Percentiles rank a stretch among this genome's conserved stretches.
Evolutionary conservation across 495 filamentous ascomycete genomes (phyloP).

Genomic region (Penicillium steckii): DNA sequence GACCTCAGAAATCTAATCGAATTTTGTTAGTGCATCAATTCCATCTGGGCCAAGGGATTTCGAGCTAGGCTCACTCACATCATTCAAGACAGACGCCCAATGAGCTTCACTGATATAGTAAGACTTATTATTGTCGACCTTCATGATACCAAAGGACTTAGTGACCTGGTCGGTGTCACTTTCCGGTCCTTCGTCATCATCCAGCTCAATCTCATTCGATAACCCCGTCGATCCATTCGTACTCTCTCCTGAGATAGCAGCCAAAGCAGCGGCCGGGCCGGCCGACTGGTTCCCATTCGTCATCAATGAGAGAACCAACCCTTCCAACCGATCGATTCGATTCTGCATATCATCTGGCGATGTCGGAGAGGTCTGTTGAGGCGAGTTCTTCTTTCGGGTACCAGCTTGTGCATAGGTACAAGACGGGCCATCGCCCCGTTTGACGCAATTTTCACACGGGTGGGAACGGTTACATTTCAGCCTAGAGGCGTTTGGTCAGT

Average conservation of each 20-base stretch:
- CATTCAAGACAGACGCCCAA: conserved; percentile 84
- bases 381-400: conserved; percentile 71
- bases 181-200: conserved; percentile 59
- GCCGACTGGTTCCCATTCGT: conserved; percentile 74
- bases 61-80: conserved; percentile 49
- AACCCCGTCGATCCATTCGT: conserved; percentile 49
- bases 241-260: conserved; percentile 61
- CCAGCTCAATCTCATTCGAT: conserved; percentile 53
- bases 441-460: conserved; percentile 95
- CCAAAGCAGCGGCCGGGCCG: conserved; percentile 60
- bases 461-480: conserved; percentile 91
- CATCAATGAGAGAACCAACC: conserved; percentile 93
- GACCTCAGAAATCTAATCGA: conserved; percentile 80
- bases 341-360: conserved; percentile 98
- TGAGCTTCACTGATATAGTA: conserved; percentile 86
- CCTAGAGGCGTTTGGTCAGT: conserved; percentile 34
- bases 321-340: conserved; percentile 94
- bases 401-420: conserved; percentile 87
- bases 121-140: conserved; percentile 79
- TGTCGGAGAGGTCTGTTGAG: conserved; percentile 54
- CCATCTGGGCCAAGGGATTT: neutral
- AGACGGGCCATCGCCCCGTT: conserved; percentile 76
- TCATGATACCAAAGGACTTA: conserved; percentile 83
- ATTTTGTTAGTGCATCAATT: neutral
- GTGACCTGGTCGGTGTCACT: conserved; percentile 88